phyloP scores from a whole-genome alignment of 108 stramenopile genomes.

The Chaetoceros tenuissimus region DNA sequence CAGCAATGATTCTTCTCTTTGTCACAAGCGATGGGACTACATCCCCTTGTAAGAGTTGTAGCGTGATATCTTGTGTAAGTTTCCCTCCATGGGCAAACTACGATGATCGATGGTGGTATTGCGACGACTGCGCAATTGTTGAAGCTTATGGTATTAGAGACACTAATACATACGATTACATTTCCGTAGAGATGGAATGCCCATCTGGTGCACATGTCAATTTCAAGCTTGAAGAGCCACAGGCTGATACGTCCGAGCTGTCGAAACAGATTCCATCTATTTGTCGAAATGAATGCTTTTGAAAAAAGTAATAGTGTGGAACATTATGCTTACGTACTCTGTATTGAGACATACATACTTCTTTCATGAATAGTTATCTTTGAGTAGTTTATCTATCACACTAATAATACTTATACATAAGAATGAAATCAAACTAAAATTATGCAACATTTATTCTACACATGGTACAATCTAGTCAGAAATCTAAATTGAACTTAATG shows the following conservation, averaged over 20 bases:
- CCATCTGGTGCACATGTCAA: slow-evolving; percentile 46
- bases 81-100: slow-evolving; percentile 60
- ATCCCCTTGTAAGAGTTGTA: slow-evolving; percentile 60
- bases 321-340: too few species aligned
- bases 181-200: slow-evolving; percentile 52
- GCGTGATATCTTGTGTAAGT: slow-evolving; percentile 75
- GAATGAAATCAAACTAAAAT: too few species aligned
- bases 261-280: slow-evolving; percentile 36
- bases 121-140: slow-evolving; percentile 73
- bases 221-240: slow-evolving; percentile 19
- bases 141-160: slow-evolving; percentile 47
- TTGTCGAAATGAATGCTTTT: slow-evolving; percentile 39
- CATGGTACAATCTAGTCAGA: too few species aligned
- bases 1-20: slow-evolving; percentile 53
- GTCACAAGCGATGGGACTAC: slow-evolving; percentile 42
- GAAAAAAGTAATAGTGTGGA: too few species aligned
- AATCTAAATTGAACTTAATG: too few species aligned
- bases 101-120: slow-evolving; percentile 83
- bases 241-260: slow-evolving; percentile 16
- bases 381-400: too few species aligned
- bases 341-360: too few species aligned
- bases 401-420: too few species aligned
- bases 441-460: too few species aligned
- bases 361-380: too few species aligned
- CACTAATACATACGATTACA: slow-evolving; percentile 33